A percentile compares a stretch with the other conserved stretches of the same genome.
Conservation (phyloP, 2,329 filamentous ascomycete genomes). For the Arachnomyces sp. region DNA sequence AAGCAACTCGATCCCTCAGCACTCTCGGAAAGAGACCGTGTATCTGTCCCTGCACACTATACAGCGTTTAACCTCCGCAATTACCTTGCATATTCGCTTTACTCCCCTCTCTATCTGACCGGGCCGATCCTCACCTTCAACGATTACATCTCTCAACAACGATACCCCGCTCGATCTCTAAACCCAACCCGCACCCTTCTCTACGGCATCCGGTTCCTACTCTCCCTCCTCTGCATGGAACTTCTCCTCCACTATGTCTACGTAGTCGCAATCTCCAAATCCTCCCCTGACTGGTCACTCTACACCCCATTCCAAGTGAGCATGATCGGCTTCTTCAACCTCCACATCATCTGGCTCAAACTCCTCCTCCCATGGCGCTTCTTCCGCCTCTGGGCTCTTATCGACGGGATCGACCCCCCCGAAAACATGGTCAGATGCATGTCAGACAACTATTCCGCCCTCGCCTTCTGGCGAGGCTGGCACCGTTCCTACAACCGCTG, state of each 20-base stretch:
- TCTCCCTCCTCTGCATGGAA: conserved; percentile 82
- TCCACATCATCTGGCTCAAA: conserved; percentile 97
- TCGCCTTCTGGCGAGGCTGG: conserved; percentile 94
- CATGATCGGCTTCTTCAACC: conserved; percentile 89
- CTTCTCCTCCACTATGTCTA: conserved; percentile 86
- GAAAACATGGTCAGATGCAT: conserved; percentile 99
- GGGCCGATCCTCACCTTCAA: conserved; percentile 97
- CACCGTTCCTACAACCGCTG: conserved; percentile 92
- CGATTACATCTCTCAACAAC: conserved; percentile 84
- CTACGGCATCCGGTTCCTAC: conserved; percentile 73
- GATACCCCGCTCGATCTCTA: conserved; percentile 64
- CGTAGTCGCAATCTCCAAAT: conserved; percentile 82
- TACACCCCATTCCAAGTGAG: conserved; percentile 84
- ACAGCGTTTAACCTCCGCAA: conserved; percentile 70
- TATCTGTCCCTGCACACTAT: conserved; percentile 63
- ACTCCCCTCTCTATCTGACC: conserved; percentile 84
- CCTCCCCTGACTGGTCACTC: conserved; percentile 65
- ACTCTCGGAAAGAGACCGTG: conserved; percentile 80
- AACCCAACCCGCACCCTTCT: conserved; percentile 61
- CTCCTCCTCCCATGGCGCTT: conserved; percentile 95
- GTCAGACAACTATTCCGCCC: conserved; percentile 83
- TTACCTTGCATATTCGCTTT: conserved; percentile 82
- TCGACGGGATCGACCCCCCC: conserved; percentile 86
- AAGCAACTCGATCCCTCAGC: conserved; percentile 84
- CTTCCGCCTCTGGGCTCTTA: conserved; percentile 89